Base-by-base conservation (phyloP, 495 filamentous ascomycete genomes). In the Massariosphaeria phaeospora region DNA sequence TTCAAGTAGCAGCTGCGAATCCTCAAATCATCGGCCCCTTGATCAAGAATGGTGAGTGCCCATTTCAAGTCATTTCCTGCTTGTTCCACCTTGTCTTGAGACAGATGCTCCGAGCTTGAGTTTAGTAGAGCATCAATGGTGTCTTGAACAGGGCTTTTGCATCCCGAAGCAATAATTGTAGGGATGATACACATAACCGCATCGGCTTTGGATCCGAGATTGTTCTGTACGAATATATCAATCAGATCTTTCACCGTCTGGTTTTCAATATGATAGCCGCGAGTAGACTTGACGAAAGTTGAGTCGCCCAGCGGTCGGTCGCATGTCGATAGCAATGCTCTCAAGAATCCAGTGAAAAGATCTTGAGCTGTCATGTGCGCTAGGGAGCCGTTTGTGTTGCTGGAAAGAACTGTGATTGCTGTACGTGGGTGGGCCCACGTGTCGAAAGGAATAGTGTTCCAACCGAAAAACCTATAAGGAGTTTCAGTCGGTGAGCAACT, bases 11-110 rank as follows among this genome's bases (percentile, higher is more conserved):
- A n/a, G n/a, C n/a, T n/a, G n/a, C n/a, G n/a, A n/a, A n/a, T n/a
- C n/a, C n/a, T n/a, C n/a, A n/a, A n/a, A n/a, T n/a, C n/a, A n/a
- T n/a, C n/a, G n/a, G n/a, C n/a, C n/a, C n/a, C n/a, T n/a, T n/a
- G n/a, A n/a, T n/a, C n/a, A n/a, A n/a, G n/a, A 29, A 47, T 47
- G 13, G 23, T 30, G n/a, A 47, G 23, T 33, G 44, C 44, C 29
- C 29, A 33, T 13, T 33, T 33, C 29, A 13, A 33, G 7, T 33
- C 29, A 13, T 33, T 33, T 13, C 13, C 29, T 7, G 29, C 29
- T 13, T 33, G 7, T 13, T 33, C 29, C 7, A 33, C 13, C 7
- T 33, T 33, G 29, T 33, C 29, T 7, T 33, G 29, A 7, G 7
- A 7, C 29, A 33, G 13, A 33, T 33, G 29, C 7, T 33, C 13